Evolutionary conservation across 1,284 basidiomycete species (phyloP), one percentile per base, ranked within the genome.

Genomic region (Chondrostereum purpureum): DNA sequence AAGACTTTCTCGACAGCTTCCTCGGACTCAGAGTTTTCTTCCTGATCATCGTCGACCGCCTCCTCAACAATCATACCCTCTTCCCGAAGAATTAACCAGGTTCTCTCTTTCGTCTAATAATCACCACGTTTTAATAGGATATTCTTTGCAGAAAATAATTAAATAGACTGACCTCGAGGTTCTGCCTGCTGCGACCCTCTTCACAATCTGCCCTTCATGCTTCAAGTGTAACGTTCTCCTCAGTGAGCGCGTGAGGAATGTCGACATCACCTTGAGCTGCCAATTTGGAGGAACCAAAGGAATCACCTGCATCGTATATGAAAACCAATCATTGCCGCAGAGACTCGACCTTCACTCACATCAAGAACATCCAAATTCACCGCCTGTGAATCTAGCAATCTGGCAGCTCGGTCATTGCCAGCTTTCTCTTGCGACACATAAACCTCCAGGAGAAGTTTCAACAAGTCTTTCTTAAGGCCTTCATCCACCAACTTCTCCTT

Each of bases 201-300:
- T 90, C 45, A 89, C 60, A 44, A 91, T 82, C 55, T 78, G 73
- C 4, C 77, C 77, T 58, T 92, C 86, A 39, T 85, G 78, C 17
- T 66, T 63, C 11, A 72, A 65, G 57, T 94, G 90, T n/a, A 88
- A 63, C 3, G 82, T 78, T 41, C 84, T 73, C 13, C 90, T 76
- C 50, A 92, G 74, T 0, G 89, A 85, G 2, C 90, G 80, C 10
- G 79, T 65, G 43, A 94, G 71, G 69, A 93, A 93, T 0, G 83
- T 78, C 0, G 84, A 79, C 50, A 92, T 71, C 4, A 78, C 65
- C 17, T 73, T 69, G 3, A 94, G 65, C 0, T 88, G 77, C 89
- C 89, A 94, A 31, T 77, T 66, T 20, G 76, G 60, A 0, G 92
- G 91, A 16, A 93, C 73, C 13, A 80, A 66, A 1, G 79, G 67